These are phyloP conservation scores for Yamadazyma dushanensis DNA, from an alignment of 1,139 yeast genomes.

Conservation along the genomic window DNA sequence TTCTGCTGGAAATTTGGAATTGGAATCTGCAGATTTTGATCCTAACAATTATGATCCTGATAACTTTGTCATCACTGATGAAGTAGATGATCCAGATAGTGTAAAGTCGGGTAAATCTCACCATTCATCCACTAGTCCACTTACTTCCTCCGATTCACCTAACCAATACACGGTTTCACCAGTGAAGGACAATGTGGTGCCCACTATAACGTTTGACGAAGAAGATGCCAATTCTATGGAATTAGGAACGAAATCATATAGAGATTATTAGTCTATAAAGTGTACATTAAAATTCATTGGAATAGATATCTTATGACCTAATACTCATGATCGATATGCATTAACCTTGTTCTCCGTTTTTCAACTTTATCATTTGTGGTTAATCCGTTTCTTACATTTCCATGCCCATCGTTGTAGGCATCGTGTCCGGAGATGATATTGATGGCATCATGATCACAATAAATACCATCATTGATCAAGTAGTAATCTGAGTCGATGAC, in stretches of 20 bases:
- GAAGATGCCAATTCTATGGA: slow-evolving; percentile 3
- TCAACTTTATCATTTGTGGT: slow-evolving; percentile 38
- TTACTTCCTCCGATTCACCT: slow-evolving; percentile 1
- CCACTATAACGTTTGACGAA: background rate
- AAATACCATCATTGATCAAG: slow-evolving; percentile 48
- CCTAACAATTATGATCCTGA: slow-evolving; percentile 21
- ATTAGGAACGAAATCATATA: slow-evolving; percentile 8
- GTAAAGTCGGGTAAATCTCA: background rate
- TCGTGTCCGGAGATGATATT: slow-evolving; percentile 25
- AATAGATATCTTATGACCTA: background rate
- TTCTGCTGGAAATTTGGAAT: slow-evolving; percentile 22
- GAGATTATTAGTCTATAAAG: slow-evolving; percentile 12
- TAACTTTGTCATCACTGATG: slow-evolving; percentile 33
- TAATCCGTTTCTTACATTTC: slow-evolving; percentile 24
- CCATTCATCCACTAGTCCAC: slow-evolving; percentile 1
- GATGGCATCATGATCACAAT: slow-evolving; percentile 50
- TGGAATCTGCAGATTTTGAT: slow-evolving; percentile 23
- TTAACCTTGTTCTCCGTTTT: slow-evolving; percentile 44
- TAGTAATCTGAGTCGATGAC: slow-evolving; percentile 57
- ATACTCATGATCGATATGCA: slow-evolving; percentile 32
- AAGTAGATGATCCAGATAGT: slow-evolving; percentile 13
- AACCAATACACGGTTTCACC: slow-evolving; percentile 2
- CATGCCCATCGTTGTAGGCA: slow-evolving; percentile 23
- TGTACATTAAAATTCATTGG: slow-evolving; percentile 4
- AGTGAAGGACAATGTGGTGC: background rate